Percentiles rank a stretch among this genome's conserved stretches.
Conservation (phyloP, 768 basidiomycete genomes). For the Cystobasidium ongulense region DNA sequence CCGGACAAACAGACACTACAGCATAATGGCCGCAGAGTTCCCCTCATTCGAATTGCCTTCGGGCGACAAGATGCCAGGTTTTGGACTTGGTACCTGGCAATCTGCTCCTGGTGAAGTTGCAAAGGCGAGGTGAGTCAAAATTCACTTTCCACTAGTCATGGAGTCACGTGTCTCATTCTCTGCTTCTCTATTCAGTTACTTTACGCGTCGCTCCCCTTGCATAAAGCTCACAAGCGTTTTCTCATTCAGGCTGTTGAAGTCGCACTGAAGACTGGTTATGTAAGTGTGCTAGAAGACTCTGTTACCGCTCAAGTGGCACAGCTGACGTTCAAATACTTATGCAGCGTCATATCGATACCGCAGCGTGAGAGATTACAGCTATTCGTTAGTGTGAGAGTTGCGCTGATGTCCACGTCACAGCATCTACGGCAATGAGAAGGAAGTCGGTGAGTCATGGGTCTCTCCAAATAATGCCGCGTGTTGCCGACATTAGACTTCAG, state of each 20-base stretch:
- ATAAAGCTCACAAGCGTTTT: not conserved
- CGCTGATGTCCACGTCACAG: not conserved
- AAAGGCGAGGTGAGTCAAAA: not conserved
- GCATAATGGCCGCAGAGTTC: not conserved
- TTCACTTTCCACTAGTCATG: no score
- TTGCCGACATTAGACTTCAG: not conserved
- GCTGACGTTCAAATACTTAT: not conserved
- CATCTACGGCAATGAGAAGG: slow-evolving; percentile 5
- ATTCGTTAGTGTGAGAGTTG: no score
- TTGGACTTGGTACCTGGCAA: not conserved
- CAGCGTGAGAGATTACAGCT: not conserved
- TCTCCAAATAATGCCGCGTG: not conserved
- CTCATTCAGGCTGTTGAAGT: not conserved
- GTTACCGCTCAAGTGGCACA: not conserved
- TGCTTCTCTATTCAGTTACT: no score
- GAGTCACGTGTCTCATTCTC: not conserved
- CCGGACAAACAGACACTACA: not conserved
- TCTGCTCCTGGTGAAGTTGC: slow-evolving; percentile 5
- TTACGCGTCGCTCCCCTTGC: not conserved
- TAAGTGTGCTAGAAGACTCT: not conserved
- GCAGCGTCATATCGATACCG: not conserved
- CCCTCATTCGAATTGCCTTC: not conserved
- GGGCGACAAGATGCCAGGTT: not conserved
- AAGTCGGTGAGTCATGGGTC: not conserved
- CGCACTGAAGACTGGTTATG: not conserved